phyloP scores from a whole-genome alignment of 2,329 filamentous ascomycete genomes.

The Cytospora mali region DNA sequence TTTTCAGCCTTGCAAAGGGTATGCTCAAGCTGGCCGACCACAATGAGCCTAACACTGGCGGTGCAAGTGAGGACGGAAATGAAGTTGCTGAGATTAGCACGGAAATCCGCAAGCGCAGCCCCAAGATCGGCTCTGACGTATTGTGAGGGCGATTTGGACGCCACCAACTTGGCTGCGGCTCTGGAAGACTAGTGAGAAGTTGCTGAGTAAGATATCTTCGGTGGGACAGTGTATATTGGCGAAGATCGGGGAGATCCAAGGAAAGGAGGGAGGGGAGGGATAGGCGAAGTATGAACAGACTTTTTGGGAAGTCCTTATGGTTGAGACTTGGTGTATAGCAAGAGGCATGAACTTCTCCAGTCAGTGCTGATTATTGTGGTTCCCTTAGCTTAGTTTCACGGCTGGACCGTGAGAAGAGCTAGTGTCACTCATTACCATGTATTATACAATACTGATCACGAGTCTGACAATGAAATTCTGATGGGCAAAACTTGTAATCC shows the following conservation, averaged over 20 bases:
- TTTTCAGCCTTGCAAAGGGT: too few relatives aligned
- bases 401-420: neutral
- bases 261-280: too few relatives aligned
- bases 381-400: neutral
- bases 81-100: neutral
- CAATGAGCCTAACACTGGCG: neutral
- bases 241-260: too few relatives aligned
- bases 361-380: neutral
- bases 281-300: neutral
- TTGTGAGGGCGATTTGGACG: too few relatives aligned
- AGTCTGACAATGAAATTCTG: neutral
- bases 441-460: neutral
- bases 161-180: neutral
- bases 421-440: neutral
- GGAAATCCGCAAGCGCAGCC: neutral
- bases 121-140: neutral
- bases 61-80: neutral
- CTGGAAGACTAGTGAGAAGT: neutral
- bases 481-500: neutral
- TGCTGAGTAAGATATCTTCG: neutral
- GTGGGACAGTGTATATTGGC: neutral
- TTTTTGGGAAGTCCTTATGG: neutral
- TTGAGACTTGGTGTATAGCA: neutral
- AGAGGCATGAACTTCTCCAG: neutral
- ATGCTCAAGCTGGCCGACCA: too few relatives aligned